Evolutionary conservation across 371 early-diverging fungal species (phyloP), one percentile per base, ranked within the genome.

Genomic region (Rhizopus arrhizus): DNA sequence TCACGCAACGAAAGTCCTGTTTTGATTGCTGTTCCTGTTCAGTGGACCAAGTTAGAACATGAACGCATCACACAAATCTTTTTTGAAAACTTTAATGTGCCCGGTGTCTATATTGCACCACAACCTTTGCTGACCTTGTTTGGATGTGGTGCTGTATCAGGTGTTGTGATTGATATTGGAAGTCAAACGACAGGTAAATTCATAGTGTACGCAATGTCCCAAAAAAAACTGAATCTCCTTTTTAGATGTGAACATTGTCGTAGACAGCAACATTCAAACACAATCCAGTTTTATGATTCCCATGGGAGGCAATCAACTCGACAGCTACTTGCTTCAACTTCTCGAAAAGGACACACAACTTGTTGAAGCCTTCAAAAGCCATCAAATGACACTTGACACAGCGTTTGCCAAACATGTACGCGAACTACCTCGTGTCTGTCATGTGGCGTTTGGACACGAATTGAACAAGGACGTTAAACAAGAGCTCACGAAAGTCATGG

Each of bases 101-200:
- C 96, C 12, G 90, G 90, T n/a, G 78, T 97, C 4, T 86, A 88
- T 57, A 78, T 95, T 53, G 82, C 88, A 9, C 93, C 93, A 53
- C 90, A 93, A 61, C 91, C 96, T 6, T 70, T 95, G 31, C 77
- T 90, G 69, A 85, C 91, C 0, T 68, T 92, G 4, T 95, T 89
- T 66, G 96, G 94, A 2, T 86, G 86, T 61, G 92, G 90, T 15
- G 68, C 85, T 9, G 80, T 87, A 4, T 87, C 90, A 2, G 97
- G 94, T 13, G 68, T 94, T 2, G 90, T 95, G 12, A 83, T 96
- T n/a, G 95, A 96, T 66, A 83, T 96, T 74, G 96, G 96, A 13
- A 86, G 95, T 64, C 75, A 82, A 50, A 78, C 78, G 6, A 94
- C 89, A 54, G 82, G 90, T 86, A 68, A 47, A 12, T 10, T 16